Base-by-base conservation (phyloP, 306 rosid species). In the Fagus crenata region DNA sequence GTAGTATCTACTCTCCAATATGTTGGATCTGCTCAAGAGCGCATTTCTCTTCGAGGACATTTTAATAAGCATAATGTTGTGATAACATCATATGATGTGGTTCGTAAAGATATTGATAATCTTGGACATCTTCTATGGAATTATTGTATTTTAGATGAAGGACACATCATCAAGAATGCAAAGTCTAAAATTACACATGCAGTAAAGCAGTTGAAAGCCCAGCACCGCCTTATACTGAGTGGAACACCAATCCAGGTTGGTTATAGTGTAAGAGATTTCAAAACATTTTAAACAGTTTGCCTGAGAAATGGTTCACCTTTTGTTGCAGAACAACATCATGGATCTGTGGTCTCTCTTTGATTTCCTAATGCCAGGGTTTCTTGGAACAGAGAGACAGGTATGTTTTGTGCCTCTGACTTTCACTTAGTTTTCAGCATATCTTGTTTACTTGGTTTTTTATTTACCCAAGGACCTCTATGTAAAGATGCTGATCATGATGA, bases 281-380 rank as follows among this genome's bases (percentile, higher is more conserved):
- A 4, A 77, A 74, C 73, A 33, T 2, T 32, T 41, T 43, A 53
- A 51, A 13, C 53, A 53, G 70, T 67, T 75, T 72, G 53, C 59
- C 73, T 81, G 82, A 86, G 80, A 51, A 78, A 32, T 69, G 37
- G 55, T 68, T 72, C 42, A 18, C 60, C 60, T 76, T 81, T 68
- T 81, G 59, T 79, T 89, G 93, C 93, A 95, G 98, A 95, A 95
- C 79, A 95, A 95, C 78, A 84, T 95, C 81, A 90, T 95, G 98
- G 98, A 95, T 80, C 83, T 95, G 83, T 95, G 98, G 98, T 95
- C 98, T 53, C 98, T 95, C 75, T 95, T 95, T 81, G 98, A 95
- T 87, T 95, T 95, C 80, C 81, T 95, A 87, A 95, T 95, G 97
- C 97, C 98, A 7, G 98, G 98, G 68, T 95, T 95, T 89, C 98